These are phyloP conservation scores for Lasiosphaeria miniovina DNA, from an alignment of 495 filamentous ascomycete species.

Conservation along the genomic window DNA sequence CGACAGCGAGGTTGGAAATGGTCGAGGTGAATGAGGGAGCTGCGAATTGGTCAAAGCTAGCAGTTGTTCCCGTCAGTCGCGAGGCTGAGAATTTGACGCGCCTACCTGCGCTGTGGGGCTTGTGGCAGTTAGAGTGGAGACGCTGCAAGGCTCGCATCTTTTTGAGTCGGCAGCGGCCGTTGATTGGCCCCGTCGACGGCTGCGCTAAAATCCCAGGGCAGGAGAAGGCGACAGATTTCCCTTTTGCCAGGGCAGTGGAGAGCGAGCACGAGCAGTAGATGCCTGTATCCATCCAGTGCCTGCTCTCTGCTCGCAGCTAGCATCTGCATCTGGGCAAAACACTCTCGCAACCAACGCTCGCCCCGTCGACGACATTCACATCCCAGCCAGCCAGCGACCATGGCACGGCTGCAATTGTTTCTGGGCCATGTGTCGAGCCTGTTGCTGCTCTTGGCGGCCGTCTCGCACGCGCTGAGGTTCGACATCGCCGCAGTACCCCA, in stretches of 20 bases:
- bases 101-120: conserved; percentile 2
- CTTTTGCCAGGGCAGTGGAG: background rate
- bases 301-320: background rate
- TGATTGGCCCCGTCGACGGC: conserved; percentile 21
- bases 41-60: conserved; percentile 6
- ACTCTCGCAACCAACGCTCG: background rate
- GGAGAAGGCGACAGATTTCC: conserved; percentile 35
- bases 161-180: background rate
- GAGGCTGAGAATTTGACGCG: conserved; percentile 28
- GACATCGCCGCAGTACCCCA: conserved; percentile 71
- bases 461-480: conserved; percentile 79
- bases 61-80: conserved; percentile 7
- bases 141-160: too few species aligned
- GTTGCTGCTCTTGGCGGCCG: conserved; percentile 55
- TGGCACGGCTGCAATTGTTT: conserved; percentile 38
- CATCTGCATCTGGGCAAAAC: conserved; percentile 8
- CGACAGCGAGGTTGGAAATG: conserved; percentile 3
- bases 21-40: background rate
- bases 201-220: conserved; percentile 16
- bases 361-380: background rate
- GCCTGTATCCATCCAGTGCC: too few species aligned
- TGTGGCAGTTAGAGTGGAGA: too few species aligned
- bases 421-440: conserved; percentile 46
- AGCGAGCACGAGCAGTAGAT: too few species aligned
- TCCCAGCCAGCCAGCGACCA: conserved; percentile 18